Conservation (phyloP, 352 stramenopile species). For the Phytophthora meadii region DNA sequence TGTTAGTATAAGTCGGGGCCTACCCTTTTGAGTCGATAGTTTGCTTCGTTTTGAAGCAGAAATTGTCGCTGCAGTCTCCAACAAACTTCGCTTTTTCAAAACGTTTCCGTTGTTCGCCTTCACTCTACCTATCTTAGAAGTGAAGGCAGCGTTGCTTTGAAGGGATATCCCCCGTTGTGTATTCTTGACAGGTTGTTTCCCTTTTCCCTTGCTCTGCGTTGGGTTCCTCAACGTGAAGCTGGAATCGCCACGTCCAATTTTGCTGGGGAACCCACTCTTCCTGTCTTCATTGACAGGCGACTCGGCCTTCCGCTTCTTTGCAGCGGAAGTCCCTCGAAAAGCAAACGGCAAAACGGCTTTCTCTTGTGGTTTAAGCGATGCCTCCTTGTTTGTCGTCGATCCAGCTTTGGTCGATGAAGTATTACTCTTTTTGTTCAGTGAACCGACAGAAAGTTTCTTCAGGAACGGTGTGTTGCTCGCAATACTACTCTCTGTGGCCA, state of each 20-base stretch:
- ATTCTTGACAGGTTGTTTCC: slow-evolving; percentile 16
- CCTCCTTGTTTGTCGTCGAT: slow-evolving; percentile 11
- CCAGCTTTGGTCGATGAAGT: neutral
- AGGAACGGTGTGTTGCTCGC: slow-evolving; percentile 19
- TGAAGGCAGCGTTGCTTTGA: slow-evolving; percentile 5
- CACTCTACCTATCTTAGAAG: slow-evolving; percentile 3
- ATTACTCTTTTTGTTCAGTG: slow-evolving; percentile 15
- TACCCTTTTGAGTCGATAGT: slow-evolving; percentile 16
- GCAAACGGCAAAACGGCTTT: slow-evolving; percentile 8
- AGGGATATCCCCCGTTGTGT: neutral
- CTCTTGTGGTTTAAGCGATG: no score
- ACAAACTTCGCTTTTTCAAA: slow-evolving; percentile 33
- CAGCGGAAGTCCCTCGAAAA: slow-evolving; percentile 26
- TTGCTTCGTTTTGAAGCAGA: slow-evolving; percentile 31
- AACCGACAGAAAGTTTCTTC: slow-evolving; percentile 23
- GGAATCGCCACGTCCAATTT: slow-evolving; percentile 7
- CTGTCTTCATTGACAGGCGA: slow-evolving; percentile 1
- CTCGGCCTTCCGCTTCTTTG: slow-evolving; percentile 40
- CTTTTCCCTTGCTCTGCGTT: slow-evolving; percentile 7
- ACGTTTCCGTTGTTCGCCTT: slow-evolving; percentile 9
- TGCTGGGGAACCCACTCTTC: slow-evolving; percentile 19
- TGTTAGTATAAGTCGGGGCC: neutral
- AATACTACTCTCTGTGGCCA: neutral
- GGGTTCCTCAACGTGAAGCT: slow-evolving; percentile 14
- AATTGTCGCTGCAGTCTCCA: slow-evolving; percentile 6